These are phyloP conservation scores for Halocafeteria seosinensis DNA, from an alignment of 108 stramenopile genomes.

Conservation along the genomic window DNA sequence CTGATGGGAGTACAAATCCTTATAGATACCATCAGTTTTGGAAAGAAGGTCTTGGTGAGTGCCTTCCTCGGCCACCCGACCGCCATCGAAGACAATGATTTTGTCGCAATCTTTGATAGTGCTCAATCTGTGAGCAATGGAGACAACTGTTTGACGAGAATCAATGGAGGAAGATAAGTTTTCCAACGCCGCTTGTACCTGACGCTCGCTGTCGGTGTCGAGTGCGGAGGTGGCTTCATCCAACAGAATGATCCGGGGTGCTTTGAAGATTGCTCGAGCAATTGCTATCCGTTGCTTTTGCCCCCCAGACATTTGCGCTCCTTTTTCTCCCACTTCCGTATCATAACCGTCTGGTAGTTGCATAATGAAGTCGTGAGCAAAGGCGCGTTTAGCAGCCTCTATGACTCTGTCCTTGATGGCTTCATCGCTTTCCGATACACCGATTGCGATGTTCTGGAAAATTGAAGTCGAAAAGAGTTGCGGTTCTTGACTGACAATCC, in stretches of 20 bases:
- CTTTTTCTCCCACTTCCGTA: constrained; percentile 68
- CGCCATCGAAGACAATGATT: constrained; percentile 62
- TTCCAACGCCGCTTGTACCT: constrained; percentile 56
- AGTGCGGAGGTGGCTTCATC: constrained; percentile 68
- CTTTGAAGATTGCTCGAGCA: constrained; percentile 55
- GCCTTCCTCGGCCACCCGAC: constrained; percentile 51
- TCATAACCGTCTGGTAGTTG: constrained; percentile 58
- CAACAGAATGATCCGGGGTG: constrained; percentile 54
- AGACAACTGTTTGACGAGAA: constrained; percentile 30
- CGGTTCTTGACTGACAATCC: constrained; percentile 79
- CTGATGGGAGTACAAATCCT: constrained; percentile 19
- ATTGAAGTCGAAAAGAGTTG: constrained; percentile 68
- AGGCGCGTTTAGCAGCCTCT: constrained; percentile 61
- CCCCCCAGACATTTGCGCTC: constrained; percentile 63
- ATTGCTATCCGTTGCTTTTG: constrained; percentile 87
- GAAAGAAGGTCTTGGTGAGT: constrained; percentile 53
- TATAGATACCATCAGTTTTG: constrained; percentile 41
- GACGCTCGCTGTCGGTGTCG: constrained; percentile 63
- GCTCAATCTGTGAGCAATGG: constrained; percentile 61
- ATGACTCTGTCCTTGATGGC: constrained; percentile 22
- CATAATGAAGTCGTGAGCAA: constrained; percentile 60
- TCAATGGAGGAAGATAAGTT: constrained; percentile 36
- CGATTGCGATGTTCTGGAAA: constrained; percentile 67
- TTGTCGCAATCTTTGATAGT: constrained; percentile 59
- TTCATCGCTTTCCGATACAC: constrained; percentile 16